Base-by-base conservation (phyloP, 768 basidiomycete species). In the Lactarius hengduanensis region DNA sequence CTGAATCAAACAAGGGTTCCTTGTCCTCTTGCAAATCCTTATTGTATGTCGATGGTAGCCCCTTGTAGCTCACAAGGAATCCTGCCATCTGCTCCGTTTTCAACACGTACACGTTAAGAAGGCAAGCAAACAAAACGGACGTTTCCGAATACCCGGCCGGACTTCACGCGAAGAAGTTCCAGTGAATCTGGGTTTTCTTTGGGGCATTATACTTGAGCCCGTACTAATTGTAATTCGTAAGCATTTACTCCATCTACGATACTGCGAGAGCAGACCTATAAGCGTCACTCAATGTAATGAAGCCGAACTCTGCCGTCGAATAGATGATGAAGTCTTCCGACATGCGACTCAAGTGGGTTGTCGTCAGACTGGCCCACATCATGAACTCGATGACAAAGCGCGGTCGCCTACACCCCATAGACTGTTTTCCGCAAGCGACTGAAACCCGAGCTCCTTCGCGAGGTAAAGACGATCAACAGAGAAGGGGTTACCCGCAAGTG, bases 11-110 rank as follows among this genome's bases (percentile, higher is more conserved):
- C 63, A 99, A 78, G 2, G 97, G 96, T 73, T 99, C 97, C 77
- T 99, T 98, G 77, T 96, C 94, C 77, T 99, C 97, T 77, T 98
- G 97, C 55, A 99, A 80, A 78, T 99, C 97, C 77, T 99, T 99
- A 83, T 99, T 98, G 80, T 99, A 99, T 10, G 97, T 99, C 22
- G 96, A 97, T 16, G 97, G 97, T 55, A 98, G 80, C 36, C 97
- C 97, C 74, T 99, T 99, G 72, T 96, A 81, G 1, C 94, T 96
- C 91, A 98, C 94, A 79, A 98, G 80, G 79, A 98, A 97, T 2
- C 97, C 97, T 15, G 96, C 86, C 92, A 98, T 96, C 90, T 96
- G 72, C 34, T 41, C n/a, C 54, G 62, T 36, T 30, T 47, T 70
- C 22, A 57, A 45, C 36, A 57, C 32, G 40, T 40, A 30, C 43